Evolutionary conservation across 179 eudicot species (phyloP).

Genomic region (Gypsophila paniculata): DNA sequence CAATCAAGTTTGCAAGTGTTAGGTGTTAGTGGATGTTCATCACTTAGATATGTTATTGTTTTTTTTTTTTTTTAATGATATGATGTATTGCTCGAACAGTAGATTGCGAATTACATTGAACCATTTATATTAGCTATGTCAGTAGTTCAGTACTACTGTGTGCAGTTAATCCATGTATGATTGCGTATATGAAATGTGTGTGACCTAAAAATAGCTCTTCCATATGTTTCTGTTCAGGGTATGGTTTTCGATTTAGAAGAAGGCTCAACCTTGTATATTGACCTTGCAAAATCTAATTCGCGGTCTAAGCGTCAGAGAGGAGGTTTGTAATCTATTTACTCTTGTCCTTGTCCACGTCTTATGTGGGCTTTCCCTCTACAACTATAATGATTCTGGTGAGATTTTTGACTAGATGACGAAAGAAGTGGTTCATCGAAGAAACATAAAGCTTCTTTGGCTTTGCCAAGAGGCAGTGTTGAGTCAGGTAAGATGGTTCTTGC

Average conservation of each 20-base stretch:
- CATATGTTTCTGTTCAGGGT: constrained; percentile 48
- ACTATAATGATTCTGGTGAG: neutral
- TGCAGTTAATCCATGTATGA: neutral
- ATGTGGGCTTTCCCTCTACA: neutral
- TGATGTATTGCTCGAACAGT: too few relatives aligned
- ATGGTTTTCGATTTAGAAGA: constrained; percentile 88
- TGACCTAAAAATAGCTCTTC: neutral
- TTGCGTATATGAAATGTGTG: neutral
- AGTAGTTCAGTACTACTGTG: neutral
- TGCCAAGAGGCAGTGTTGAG: constrained; percentile 48
- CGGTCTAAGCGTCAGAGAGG: constrained; percentile 79
- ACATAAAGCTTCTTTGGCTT: constrained; percentile 52
- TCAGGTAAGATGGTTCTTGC: constrained; percentile 50
- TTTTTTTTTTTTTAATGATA: too few relatives aligned
- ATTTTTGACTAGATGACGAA: constrained; percentile 52
- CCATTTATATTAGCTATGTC: too few relatives aligned
- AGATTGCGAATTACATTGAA: too few relatives aligned
- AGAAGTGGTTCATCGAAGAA: constrained; percentile 59
- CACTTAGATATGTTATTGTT: too few relatives aligned
- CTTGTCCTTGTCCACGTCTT: neutral
- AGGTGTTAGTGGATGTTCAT: too few relatives aligned
- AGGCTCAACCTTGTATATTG: constrained; percentile 72
- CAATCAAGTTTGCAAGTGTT: too few relatives aligned
- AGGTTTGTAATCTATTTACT: constrained; percentile 36
- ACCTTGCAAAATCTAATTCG: constrained; percentile 92